Percentiles rank a stretch among this genome's conserved stretches.
phyloP scores from a whole-genome alignment of 2,329 filamentous ascomycete genomes.

The Sarocladium kiliense region DNA sequence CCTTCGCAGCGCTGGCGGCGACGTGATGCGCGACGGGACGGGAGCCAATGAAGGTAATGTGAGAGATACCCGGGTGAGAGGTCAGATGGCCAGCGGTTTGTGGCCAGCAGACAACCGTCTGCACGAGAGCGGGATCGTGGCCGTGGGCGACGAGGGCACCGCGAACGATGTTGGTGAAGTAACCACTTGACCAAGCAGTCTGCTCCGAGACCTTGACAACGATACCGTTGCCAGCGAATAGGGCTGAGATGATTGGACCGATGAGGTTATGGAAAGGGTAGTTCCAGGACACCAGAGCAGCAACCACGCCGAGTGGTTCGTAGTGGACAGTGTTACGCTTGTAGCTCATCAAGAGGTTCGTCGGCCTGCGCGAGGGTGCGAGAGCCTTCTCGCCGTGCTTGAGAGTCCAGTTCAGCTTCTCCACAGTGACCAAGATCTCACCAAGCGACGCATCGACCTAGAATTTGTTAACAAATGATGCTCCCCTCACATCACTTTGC shows the following conservation, averaged over 20 bases:
- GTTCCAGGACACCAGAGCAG: constrained; percentile 95
- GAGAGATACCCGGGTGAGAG: constrained; percentile 75
- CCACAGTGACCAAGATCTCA: constrained; percentile 87
- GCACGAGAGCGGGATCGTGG: constrained; percentile 74
- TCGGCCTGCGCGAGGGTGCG: constrained; percentile 66
- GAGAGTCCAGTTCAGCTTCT: constrained; percentile 94
- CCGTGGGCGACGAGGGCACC: constrained; percentile 78
- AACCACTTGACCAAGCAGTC: constrained; percentile 85
- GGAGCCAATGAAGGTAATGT: constrained; percentile 96
- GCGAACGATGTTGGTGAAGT: constrained; percentile 75
- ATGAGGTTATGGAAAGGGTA: constrained; percentile 95
- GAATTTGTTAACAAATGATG: neutral
- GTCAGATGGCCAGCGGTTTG: constrained; percentile 75
- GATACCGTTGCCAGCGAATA: constrained; percentile 89
- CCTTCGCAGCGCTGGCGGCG: constrained; percentile 76
- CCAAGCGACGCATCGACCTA: constrained; percentile 79
- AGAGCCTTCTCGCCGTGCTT: constrained; percentile 82
- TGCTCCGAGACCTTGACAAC: constrained; percentile 93
- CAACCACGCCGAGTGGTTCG: constrained; percentile 88
- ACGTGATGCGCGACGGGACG: constrained; percentile 82
- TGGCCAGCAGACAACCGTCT: constrained; percentile 85
- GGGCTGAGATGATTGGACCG: constrained; percentile 80
- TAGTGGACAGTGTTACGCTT: constrained; percentile 89
- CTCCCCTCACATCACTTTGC: neutral
- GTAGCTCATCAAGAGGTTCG: constrained; percentile 90